Conservation (phyloP, 2,329 filamentous ascomycete genomes). For the Pseudopithomyces maydicus region DNA sequence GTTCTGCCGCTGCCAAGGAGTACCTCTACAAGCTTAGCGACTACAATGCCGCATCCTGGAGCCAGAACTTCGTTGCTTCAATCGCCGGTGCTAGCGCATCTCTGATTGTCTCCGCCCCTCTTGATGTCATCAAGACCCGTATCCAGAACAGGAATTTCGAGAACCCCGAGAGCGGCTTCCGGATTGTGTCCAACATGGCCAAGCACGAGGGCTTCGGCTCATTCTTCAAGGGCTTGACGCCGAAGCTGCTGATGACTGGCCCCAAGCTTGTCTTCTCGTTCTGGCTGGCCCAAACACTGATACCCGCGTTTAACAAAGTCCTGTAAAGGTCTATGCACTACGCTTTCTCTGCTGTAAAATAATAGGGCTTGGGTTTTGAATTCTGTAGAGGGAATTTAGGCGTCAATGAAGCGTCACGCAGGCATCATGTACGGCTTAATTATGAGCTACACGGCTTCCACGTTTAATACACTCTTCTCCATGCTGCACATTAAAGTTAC, state of each 20-base stretch:
- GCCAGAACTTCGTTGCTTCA: slow-evolving; percentile 96
- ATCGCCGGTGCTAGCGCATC: slow-evolving; percentile 94
- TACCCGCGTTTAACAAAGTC: slow-evolving; percentile 83
- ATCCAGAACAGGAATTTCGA: slow-evolving; percentile 99
- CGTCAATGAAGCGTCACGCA: slow-evolving; percentile 19
- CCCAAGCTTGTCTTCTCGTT: slow-evolving; percentile 99
- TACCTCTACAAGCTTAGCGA: slow-evolving; percentile 88
- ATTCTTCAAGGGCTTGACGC: slow-evolving; percentile 98
- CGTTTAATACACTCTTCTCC: slow-evolving; percentile 32
- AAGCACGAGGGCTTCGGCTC: slow-evolving; percentile 82
- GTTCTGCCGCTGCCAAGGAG: slow-evolving; percentile 96
- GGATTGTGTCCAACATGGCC: slow-evolving; percentile 90
- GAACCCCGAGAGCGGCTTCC: slow-evolving; percentile 92
- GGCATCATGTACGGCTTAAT: slow-evolving; percentile 18
- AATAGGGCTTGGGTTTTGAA: slow-evolving; percentile 23
- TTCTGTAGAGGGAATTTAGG: slow-evolving; percentile 3
- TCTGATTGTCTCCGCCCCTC: slow-evolving; percentile 95
- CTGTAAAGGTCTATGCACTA: slow-evolving; percentile 49
- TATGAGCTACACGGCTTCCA: slow-evolving; percentile 12
- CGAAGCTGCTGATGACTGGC: slow-evolving; percentile 98
- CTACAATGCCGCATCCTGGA: slow-evolving; percentile 94
- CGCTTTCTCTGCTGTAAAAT: slow-evolving; percentile 31
- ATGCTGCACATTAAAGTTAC: slow-evolving; percentile 12
- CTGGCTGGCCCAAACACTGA: slow-evolving; percentile 98
- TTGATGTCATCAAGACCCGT: slow-evolving; percentile 98